These are phyloP conservation scores for Acidiella bohemica DNA, from an alignment of 495 filamentous ascomycete species.

Conservation along the genomic window DNA sequence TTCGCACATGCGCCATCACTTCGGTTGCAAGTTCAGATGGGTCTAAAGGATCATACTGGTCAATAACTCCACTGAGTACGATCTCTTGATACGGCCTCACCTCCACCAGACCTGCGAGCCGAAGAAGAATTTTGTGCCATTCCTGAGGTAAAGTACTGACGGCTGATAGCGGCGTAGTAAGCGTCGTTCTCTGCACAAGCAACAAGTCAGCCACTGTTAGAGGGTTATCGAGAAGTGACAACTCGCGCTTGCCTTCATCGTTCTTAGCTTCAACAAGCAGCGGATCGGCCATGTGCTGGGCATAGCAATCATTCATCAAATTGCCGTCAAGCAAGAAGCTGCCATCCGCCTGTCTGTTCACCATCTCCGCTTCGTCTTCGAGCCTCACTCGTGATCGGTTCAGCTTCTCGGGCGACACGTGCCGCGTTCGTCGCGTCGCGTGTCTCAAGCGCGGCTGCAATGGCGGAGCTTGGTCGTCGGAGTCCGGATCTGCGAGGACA, in stretches of 20 bases:
- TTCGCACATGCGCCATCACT: conserved; percentile 9
- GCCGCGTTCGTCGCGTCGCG: not conserved
- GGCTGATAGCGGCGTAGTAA: conserved; percentile 5
- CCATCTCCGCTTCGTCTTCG: conserved; percentile 13
- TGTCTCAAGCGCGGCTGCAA: not conserved
- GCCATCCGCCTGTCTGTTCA: conserved; percentile 13
- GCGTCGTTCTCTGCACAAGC: conserved; percentile 3
- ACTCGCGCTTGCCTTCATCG: conserved; percentile 2
- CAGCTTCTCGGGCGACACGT: too few relatives aligned
- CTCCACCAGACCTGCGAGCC: not conserved
- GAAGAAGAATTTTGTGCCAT: conserved; percentile 1
- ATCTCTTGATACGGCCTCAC: not conserved
- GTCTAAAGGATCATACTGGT: conserved; percentile 1
- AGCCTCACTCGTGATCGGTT: too few relatives aligned
- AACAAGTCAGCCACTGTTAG: not conserved
- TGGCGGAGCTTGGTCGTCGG: conserved; percentile 4
- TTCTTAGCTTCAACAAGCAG: not conserved
- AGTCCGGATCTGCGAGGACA: conserved; percentile 12
- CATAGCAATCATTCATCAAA: conserved; percentile 1
- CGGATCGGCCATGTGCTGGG: not conserved
- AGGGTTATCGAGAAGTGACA: too few relatives aligned
- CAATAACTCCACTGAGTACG: not conserved
- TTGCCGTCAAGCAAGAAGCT: conserved; percentile 4
- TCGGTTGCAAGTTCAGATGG: not conserved
- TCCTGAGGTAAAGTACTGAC: conserved; percentile 13